Evolutionary conservation across 768 basidiomycete genomes (phyloP).

Genomic region (Tylopilus cervinicoccineus): DNA sequence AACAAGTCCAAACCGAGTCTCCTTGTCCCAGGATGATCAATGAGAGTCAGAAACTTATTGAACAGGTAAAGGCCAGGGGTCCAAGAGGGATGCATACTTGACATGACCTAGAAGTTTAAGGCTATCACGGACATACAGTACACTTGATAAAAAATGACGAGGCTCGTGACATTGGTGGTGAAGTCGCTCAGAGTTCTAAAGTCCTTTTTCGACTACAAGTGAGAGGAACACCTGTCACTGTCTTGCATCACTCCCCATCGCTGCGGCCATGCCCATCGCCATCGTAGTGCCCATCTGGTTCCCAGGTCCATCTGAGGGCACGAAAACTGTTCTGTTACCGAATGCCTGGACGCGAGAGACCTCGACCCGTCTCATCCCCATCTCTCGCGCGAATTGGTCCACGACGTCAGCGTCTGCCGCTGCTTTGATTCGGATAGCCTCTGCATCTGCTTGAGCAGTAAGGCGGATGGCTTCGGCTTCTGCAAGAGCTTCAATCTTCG

Average conservation of each 20-base stretch:
- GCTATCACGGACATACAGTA: too few relatives aligned
- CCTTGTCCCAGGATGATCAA: background rate
- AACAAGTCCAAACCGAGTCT: background rate
- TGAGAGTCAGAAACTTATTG: background rate
- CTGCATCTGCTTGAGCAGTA: constrained; percentile 71
- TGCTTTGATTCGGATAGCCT: constrained; percentile 61
- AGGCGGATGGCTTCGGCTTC: constrained; percentile 75
- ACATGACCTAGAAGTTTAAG: too few relatives aligned
- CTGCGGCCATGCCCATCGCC: constrained; percentile 68
- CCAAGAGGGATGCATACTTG: too few relatives aligned
- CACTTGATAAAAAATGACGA: background rate
- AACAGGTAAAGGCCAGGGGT: too few relatives aligned
- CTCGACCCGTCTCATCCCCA: constrained; percentile 67
- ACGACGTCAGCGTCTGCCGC: constrained; percentile 56
- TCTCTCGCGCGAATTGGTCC: constrained; percentile 71
- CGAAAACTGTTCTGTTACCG: constrained; percentile 67
- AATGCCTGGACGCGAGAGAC: constrained; percentile 59
- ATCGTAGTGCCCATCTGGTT: constrained; percentile 57
- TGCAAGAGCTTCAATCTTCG: constrained; percentile 70
- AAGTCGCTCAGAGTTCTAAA: too few relatives aligned
- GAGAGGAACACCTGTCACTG: constrained; percentile 5
- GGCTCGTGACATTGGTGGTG: background rate
- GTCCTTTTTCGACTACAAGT: background rate
- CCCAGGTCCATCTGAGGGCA: constrained; percentile 58
- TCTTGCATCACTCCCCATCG: constrained; percentile 43